Evolutionary conservation across 495 filamentous ascomycete genomes (phyloP).

Genomic region (Penicillium diatomitis): DNA sequence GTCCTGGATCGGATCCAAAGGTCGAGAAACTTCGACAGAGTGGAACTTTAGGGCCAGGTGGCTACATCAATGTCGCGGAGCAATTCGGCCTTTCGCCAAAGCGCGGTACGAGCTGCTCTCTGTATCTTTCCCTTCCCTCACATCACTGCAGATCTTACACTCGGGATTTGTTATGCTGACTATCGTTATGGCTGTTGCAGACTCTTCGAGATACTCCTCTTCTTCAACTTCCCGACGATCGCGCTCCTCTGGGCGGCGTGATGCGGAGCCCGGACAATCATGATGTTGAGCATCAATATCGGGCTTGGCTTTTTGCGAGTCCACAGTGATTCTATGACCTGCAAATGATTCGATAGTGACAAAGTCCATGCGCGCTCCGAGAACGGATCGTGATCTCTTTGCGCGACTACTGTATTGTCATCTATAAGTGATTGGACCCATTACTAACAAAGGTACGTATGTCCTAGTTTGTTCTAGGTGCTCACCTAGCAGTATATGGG

Average conservation of each 20-base stretch:
- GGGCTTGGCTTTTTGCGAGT: too few relatives aligned
- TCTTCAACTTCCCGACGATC: constrained; percentile 25
- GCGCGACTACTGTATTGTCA: too few relatives aligned
- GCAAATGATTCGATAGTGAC: too few relatives aligned
- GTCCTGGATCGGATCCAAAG: constrained; percentile 39
- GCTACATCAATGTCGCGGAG: constrained; percentile 58
- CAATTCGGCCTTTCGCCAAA: constrained; percentile 50
- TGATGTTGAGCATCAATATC: background rate
- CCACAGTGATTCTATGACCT: too few relatives aligned
- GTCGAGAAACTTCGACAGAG: constrained; percentile 30
- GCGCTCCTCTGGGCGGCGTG: constrained; percentile 13
- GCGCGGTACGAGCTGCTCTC: constrained; percentile 38
- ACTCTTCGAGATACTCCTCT: constrained; percentile 37
- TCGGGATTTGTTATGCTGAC: background rate
- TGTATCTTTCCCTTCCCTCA: constrained; percentile 9
- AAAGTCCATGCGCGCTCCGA: too few relatives aligned
- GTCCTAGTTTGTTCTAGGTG: too few relatives aligned
- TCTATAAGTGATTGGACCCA: too few relatives aligned
- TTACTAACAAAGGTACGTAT: too few relatives aligned
- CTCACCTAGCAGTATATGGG: too few relatives aligned
- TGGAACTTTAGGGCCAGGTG: constrained; percentile 38
- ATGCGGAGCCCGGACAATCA: background rate
- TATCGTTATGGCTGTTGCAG: constrained; percentile 2
- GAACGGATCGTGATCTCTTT: too few relatives aligned
- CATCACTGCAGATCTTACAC: background rate